A percentile compares a stretch with the other conserved stretches of the same genome.
These are phyloP conservation scores for Fremontodendron californicum DNA, from an alignment of 345 rosid species.

Conservation along the genomic window DNA sequence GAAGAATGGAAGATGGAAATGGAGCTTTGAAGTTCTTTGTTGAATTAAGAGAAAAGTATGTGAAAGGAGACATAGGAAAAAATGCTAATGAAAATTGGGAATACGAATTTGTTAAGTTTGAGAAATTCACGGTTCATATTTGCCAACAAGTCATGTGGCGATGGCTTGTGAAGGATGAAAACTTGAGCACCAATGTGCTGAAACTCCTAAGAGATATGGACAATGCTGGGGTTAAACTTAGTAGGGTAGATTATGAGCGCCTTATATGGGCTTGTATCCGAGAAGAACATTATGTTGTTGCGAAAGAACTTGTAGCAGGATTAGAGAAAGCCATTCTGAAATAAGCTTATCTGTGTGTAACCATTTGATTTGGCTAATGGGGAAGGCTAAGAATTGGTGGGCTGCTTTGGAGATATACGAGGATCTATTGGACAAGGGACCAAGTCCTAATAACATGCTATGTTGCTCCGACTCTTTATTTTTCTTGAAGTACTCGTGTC, in stretches of 20 bases:
- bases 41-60: constrained; percentile 56
- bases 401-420: constrained; percentile 91
- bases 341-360: constrained; percentile 89
- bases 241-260: constrained; percentile 64
- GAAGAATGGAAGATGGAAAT: constrained; percentile 72
- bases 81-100: constrained; percentile 49
- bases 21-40: constrained; percentile 70
- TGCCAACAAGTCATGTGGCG: constrained; percentile 82
- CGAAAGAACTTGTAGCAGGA: constrained; percentile 67
- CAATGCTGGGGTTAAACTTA: constrained; percentile 44
- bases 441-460: constrained; percentile 80
- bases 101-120: constrained; percentile 55
- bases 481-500: too few relatives aligned
- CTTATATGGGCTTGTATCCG: constrained; percentile 89
- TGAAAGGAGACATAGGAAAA: constrained; percentile 52
- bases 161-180: constrained; percentile 67
- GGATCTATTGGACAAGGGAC: constrained; percentile 82
- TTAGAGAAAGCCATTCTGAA: constrained; percentile 46
- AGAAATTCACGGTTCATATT: constrained; percentile 58
- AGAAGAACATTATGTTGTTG: constrained; percentile 65
- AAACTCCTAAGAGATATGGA: constrained; percentile 72
- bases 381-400: constrained; percentile 97
- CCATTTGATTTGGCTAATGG: constrained; percentile 93
- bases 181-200: constrained; percentile 48
- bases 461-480: too few relatives aligned